Base-by-base conservation (phyloP, 768 basidiomycete genomes). In the Tricholoma furcatifolium region DNA sequence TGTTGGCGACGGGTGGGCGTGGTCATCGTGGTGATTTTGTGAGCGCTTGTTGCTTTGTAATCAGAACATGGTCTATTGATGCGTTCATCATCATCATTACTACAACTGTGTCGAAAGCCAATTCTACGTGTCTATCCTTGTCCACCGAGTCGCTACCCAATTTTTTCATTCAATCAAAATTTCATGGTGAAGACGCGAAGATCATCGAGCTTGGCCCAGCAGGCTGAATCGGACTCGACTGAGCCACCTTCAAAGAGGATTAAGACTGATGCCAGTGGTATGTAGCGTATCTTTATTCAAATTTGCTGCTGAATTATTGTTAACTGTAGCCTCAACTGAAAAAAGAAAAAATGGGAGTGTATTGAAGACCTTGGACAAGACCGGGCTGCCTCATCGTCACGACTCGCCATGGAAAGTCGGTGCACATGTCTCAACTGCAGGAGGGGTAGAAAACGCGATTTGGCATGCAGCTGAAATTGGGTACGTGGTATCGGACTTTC, bases 401-500 rank as follows among this genome's bases (percentile, higher is more conserved):
- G 53, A 63, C 0, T 78, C 72, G 40, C 60, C 63, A 0, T 88
- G 85, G 85, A 87, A 87, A 63, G 74, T 93, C 11, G 92, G 92
- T 2, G 90, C 91, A 4, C 92, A 95, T 62, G 87, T 93, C 20
- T 91, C 90, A 12, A 79, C 87, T 8, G 82, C 84, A 0, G 91
- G 90, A 2, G 92, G 92, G 1, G 81, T 92, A 0, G 87, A 90
- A 63, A 87, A 89, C 50, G 69, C 88, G 0, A 67, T 91, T 15
- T 50, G 78, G 4, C 87, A 92, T 54, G 91, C 91, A 14, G 81
- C 85, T 14, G 70, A 74, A 17, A 82, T 91, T 38, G 82, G 89
- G 88, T 88, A 54, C 43, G 70, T 62, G 48, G 24, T 11, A n/a
- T 20, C 17, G 7, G 6, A 9, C 11, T n/a, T 24, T 52, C 49